These are phyloP conservation scores for Cucurbita maxima DNA, from an alignment of 306 rosid species.

Conservation along the genomic window DNA sequence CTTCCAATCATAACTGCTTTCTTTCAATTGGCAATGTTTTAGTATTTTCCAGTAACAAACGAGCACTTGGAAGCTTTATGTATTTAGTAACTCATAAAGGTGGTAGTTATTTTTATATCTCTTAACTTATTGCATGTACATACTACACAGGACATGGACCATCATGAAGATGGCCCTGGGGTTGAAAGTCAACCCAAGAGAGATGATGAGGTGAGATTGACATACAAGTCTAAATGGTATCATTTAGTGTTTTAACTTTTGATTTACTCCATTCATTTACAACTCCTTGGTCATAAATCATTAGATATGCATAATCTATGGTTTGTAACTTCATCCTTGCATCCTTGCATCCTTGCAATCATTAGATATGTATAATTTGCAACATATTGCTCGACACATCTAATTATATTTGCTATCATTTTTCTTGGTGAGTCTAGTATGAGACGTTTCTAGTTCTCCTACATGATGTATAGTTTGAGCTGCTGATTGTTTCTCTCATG, in stretches of 20 bases:
- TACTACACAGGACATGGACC: conserved; percentile 26
- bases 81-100: background rate
- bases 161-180: conserved; percentile 51
- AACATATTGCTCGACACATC: background rate
- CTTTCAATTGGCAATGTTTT: background rate
- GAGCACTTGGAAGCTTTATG: background rate
- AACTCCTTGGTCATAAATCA: background rate
- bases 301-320: background rate
- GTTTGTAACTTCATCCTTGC: background rate
- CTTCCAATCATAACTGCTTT: background rate
- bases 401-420: background rate
- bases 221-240: background rate
- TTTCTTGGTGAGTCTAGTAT: background rate
- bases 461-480: background rate
- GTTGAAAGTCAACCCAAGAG: conserved; percentile 56
- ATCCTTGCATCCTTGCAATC: background rate
- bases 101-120: background rate
- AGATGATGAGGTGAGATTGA: conserved; percentile 62
- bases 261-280: background rate
- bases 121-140: background rate
- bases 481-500: conserved; percentile 3
- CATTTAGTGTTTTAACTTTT: background rate
- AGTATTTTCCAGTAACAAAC: background rate
- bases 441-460: background rate
- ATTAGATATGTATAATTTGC: background rate